Evolutionary conservation across 768 basidiomycete genomes (phyloP).

Genomic region (Grammothele lineata): DNA sequence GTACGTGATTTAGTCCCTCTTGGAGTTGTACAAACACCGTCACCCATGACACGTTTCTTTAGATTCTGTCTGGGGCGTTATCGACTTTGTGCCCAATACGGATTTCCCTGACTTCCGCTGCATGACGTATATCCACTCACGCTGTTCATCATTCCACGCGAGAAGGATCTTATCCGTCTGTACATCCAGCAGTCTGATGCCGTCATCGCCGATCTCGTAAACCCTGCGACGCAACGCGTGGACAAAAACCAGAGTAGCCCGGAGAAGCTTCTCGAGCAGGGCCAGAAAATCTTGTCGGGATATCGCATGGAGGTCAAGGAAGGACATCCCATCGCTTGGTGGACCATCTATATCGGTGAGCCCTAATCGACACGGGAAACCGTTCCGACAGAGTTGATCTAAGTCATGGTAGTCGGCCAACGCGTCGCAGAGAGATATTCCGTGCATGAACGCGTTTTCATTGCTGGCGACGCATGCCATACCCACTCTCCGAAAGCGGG

Average conservation of each 20-base stretch:
- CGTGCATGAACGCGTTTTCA: constrained; percentile 45
- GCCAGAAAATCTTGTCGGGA: constrained; percentile 38
- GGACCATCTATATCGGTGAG: constrained; percentile 40
- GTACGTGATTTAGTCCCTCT: constrained; percentile 14
- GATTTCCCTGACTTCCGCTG: constrained; percentile 55
- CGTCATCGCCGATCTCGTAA: constrained; percentile 12
- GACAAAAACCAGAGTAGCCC: constrained; percentile 37
- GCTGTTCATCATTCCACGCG: constrained; percentile 51
- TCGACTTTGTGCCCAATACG: constrained; percentile 51
- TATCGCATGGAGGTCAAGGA: constrained; percentile 30
- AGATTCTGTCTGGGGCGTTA: constrained; percentile 81
- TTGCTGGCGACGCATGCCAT: constrained; percentile 53
- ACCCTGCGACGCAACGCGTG: constrained; percentile 36
- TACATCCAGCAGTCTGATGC: no score
- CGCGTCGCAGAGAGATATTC: constrained; percentile 49
- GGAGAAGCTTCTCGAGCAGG: constrained; percentile 40
- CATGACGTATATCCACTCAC: constrained; percentile 48
- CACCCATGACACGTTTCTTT: no score
- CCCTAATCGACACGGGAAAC: no score
- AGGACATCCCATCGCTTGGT: constrained; percentile 38
- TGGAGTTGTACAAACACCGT: no score
- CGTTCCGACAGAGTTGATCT: no score
- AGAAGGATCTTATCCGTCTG: constrained; percentile 13
- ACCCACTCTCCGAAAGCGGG: constrained; percentile 44
- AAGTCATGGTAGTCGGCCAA: constrained; percentile 57